Percentiles rank a stretch among this genome's conserved stretches.
Evolutionary conservation across 1,284 basidiomycete genomes (phyloP).

Genomic region (Cerioporus squamosus): DNA sequence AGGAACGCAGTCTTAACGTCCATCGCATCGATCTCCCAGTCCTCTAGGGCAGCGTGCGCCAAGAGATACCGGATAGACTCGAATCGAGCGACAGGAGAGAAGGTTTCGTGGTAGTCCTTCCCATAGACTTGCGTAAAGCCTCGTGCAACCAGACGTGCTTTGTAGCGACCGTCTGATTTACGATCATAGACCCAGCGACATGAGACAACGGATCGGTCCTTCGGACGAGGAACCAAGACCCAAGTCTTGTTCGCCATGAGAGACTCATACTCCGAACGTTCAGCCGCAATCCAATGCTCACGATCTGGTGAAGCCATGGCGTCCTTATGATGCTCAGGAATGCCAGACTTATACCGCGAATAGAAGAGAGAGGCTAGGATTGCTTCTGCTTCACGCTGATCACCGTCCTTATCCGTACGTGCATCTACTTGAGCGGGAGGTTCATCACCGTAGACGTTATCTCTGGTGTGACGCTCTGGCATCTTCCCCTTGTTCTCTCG

Average conservation of each 20-base stretch:
- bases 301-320: slow-evolving; percentile 1
- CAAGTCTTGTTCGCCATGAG: slow-evolving; percentile 1
- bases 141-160: slow-evolving; percentile 12
- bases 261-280: background rate
- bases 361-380: background rate
- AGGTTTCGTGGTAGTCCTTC: slow-evolving; percentile 44
- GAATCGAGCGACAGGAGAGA: slow-evolving; percentile 36
- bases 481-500: background rate
- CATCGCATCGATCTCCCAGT: slow-evolving; percentile 31
- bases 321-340: background rate
- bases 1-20: slow-evolving; percentile 44
- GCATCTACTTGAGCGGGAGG: background rate
- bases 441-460: background rate
- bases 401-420: background rate
- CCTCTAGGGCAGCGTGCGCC: slow-evolving; percentile 34
- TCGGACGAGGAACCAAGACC: background rate
- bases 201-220: background rate
- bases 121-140: slow-evolving; percentile 22
- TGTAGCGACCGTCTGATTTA: slow-evolving; percentile 36
- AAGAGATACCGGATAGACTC: slow-evolving; percentile 36
- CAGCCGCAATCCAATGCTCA: background rate
- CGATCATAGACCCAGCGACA: slow-evolving; percentile 40
- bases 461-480: background rate
- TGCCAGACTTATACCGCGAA: background rate
- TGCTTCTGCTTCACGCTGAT: background rate